Base-by-base conservation (phyloP, 768 basidiomycete species). In the Hygrophoropsis aurantiaca region DNA sequence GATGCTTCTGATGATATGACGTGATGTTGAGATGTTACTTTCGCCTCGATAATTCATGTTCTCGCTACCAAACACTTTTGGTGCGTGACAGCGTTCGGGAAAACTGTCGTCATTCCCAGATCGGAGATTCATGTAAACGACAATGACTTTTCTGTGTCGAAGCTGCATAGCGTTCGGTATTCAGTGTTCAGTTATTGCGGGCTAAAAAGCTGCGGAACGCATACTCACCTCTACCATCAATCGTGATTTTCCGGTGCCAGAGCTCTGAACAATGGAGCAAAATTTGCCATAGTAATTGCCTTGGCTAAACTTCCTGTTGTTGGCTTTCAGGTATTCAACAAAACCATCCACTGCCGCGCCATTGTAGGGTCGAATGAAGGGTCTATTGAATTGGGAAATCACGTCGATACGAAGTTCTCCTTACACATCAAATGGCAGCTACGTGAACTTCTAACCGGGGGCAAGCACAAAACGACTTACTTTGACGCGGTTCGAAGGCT, bases 241-340 rank as follows among this genome's bases (percentile, higher is more conserved):
- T 15, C 54, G 46, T 13, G 57, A 58, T 40, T 58, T 58, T 9
- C 57, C 55, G 2, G 49, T 56, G 3, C 55, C 55, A 36, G 55
- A 58, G 41, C 57, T 58, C 43, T 56, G 56, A 3, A 57, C 41
- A 3, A 58, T 41, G 1, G 42, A 50, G n/a, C 54, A 46, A 18
- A 42, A 47, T 16, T 52, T 54, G 16, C 35, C 50, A 38, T 52
- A 52, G 11, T 46, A 35, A 19, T 15, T 6, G 5, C 20, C 25
- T 13, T 4, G 5, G 9, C 8, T 2, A 5, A 46, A 50, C 5
- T 18, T 15, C 3, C 24, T 36, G 23, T 58, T 45, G 33, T 58
- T 53, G 11, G 10, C 32, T n/a, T 27, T 35, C 24, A 59, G 37
- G 33, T 57, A 59, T 25, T 59, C 50, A 23, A 47, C 50, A 30